Evolutionary conservation across 2,329 filamentous ascomycete genomes (phyloP), one percentile per base, ranked within the genome.

Genomic region (Xylariaceae sp.): DNA sequence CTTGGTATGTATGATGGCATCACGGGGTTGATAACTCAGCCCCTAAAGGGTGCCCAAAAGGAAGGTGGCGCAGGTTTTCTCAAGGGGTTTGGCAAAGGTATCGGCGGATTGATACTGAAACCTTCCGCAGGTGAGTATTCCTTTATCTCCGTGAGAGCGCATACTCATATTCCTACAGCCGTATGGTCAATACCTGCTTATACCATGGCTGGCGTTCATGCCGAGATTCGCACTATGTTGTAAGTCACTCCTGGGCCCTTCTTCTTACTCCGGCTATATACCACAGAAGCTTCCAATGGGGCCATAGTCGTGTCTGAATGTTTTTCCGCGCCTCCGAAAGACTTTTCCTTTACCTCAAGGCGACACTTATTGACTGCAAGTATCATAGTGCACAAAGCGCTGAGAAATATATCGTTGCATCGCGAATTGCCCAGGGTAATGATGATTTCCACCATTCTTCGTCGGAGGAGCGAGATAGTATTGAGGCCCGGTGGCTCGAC

Each of bases 1-100:
- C 80, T 86, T 51, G 89, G 90, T 0, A 74, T 95, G 22, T 94
- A 85, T 66, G 89, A 95, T 65, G 90, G 89, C 3, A 82, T 94
- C 29, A 84, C 89, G 2, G 91, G 91, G 0, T 74, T 96, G 2
- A 80, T 92, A 12, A 92, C 83, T 0, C 90, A 95, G 60, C 91
- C 91, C 0, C 70, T 86, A 4, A 80, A 80, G 55, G 91, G 85
- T 12, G 83, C 82, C 2, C 81, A 81, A 65, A 83, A 88, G 60
- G 81, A 84, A 58, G 85, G 85, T 2, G 66, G 62, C 10, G 60
- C 66, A 5, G 92, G 92, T 1, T 76, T 92, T 7, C 65, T 91
- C 12, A 92, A 92, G 68, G 89, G 89, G 0, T 76, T 95, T 42
- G 90, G 87, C 0, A 94, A 89, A 66, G 92, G 90, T 0, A 80